Evolutionary conservation across 345 rosid genomes (phyloP), one percentile per base, ranked within the genome.

Genomic region (Hibiscus mutabilis): DNA sequence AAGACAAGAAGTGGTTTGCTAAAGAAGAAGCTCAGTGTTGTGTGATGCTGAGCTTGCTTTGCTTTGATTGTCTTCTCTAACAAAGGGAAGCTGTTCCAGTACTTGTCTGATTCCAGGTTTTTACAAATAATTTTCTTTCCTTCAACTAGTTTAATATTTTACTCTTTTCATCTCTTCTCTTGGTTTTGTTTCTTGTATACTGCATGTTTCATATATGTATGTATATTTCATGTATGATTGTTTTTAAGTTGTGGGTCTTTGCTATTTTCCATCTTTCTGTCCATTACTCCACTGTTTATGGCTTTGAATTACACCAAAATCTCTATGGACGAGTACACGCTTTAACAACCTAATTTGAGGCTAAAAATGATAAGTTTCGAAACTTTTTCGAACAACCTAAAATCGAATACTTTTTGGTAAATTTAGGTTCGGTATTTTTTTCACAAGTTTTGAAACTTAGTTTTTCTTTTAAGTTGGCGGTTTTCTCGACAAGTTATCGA

Each of bases 301-400:
- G 16, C 31, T 37, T 61, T 67, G 74, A 72, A 68, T 63, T 76
- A 66, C 70, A 33, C 66, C 15, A 61, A 71, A 71, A 51, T 78
- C 66, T 4, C 44, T 52, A n/a, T n/a, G n/a, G n/a, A n/a, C n/a
- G n/a, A n/a, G n/a, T n/a, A n/a, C n/a, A n/a, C n/a, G n/a, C n/a
- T n/a, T n/a, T n/a, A n/a, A n/a, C n/a, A n/a, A n/a, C n/a, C n/a
- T n/a, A n/a, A n/a, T n/a, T n/a, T n/a, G n/a, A n/a, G n/a, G n/a
- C n/a, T n/a, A n/a, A n/a, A n/a, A n/a, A n/a, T n/a, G n/a, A n/a
- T n/a, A n/a, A n/a, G n/a, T n/a, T n/a, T n/a, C n/a, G n/a, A n/a
- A n/a, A n/a, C n/a, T n/a, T n/a, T n/a, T n/a, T n/a, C n/a, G n/a
- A n/a, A n/a, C n/a, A n/a, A n/a, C n/a, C n/a, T n/a, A n/a, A n/a